A percentile compares a stretch with the other conserved stretches of the same genome.
Evolutionary conservation across 768 basidiomycete species (phyloP).

Genomic region (Amanita fuliginea): DNA sequence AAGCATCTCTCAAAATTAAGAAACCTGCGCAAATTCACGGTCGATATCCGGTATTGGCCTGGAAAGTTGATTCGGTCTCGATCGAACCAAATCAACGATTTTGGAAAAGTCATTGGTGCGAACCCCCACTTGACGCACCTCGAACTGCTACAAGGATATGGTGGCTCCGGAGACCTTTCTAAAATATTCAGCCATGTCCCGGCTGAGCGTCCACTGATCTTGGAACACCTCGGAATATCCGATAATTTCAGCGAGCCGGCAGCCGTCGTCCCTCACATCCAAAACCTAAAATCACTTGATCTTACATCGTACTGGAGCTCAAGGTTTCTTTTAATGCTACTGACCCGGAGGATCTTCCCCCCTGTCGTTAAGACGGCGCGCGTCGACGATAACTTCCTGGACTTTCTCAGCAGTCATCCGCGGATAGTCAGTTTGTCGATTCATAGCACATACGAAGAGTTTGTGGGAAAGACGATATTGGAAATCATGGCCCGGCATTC

Average conservation of each 20-base stretch:
- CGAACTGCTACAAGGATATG: neutral
- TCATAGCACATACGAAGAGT: neutral
- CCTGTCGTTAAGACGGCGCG: neutral
- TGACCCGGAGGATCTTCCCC: neutral
- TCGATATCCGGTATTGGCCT: neutral
- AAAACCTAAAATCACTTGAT: neutral
- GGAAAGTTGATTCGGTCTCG: neutral
- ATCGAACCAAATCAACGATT: neutral
- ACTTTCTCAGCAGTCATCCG: neutral
- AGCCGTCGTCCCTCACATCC: neutral
- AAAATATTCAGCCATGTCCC: neutral
- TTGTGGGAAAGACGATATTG: neutral
- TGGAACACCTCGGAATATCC: neutral
- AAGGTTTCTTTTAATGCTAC: neutral
- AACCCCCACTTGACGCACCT: conserved; percentile 2
- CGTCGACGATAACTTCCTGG: neutral
- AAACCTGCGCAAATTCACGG: neutral
- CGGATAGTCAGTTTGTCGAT: neutral
- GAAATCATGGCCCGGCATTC: conserved; percentile 1
- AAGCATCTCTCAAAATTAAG: neutral
- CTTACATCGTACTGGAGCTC: neutral
- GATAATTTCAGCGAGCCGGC: neutral
- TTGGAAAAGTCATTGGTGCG: neutral
- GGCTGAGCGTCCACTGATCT: neutral
- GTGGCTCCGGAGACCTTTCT: neutral